These are phyloP conservation scores for Tetrapisispora iriomotensis DNA, from an alignment of 805 yeast genomes.

Conservation along the genomic window DNA sequence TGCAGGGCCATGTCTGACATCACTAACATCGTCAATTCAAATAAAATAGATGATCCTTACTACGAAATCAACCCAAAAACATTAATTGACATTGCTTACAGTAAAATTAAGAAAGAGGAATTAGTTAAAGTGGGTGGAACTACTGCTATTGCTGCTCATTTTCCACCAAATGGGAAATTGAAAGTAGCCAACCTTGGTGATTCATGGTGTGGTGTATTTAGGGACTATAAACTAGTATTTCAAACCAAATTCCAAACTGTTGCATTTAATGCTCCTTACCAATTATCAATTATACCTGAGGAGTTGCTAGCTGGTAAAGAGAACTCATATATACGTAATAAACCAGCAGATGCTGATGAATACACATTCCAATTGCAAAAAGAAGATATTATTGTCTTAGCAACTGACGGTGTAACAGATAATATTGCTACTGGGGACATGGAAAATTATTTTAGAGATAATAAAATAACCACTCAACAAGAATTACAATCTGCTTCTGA, in stretches of 20 bases:
- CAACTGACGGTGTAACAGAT: constrained; percentile 92
- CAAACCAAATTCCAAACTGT: constrained; percentile 75
- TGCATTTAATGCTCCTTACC: constrained; percentile 87
- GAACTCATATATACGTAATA: constrained; percentile 57
- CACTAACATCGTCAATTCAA: not conserved
- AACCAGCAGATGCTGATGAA: constrained; percentile 59
- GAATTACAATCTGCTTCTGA: constrained; percentile 41
- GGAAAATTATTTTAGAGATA: constrained; percentile 54
- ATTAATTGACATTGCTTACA: constrained; percentile 49
- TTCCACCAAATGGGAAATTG: constrained; percentile 43
- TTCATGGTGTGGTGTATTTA: constrained; percentile 84
- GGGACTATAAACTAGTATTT: constrained; percentile 49
- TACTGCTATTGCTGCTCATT: constrained; percentile 77
- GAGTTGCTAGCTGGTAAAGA: constrained; percentile 48
- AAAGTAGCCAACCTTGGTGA: constrained; percentile 81
- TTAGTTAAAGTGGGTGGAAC: constrained; percentile 85
- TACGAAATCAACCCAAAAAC: constrained; percentile 31
- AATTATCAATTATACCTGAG: constrained; percentile 73
- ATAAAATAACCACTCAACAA: constrained; percentile 13
- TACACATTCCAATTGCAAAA: constrained; percentile 55
- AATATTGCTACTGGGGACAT: constrained; percentile 68
- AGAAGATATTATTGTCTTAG: constrained; percentile 72
- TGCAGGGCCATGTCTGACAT: constrained; percentile 44
- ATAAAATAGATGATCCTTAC: not conserved
- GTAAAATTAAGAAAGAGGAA: constrained; percentile 40